These are phyloP conservation scores for Euphorbia peplus DNA, from an alignment of 345 rosid genomes.

Conservation along the genomic window DNA sequence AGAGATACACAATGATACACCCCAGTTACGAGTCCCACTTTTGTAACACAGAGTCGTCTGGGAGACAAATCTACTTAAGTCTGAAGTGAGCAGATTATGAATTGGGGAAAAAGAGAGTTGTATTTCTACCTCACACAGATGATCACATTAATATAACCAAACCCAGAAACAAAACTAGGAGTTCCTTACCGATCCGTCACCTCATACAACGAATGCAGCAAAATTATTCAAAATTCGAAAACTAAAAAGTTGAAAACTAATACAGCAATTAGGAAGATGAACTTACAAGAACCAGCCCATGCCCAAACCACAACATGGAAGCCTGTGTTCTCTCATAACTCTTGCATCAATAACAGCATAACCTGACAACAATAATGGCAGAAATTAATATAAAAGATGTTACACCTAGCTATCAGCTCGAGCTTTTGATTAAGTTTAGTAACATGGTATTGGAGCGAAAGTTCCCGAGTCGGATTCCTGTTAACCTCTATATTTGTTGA, in stretches of 20 bases:
- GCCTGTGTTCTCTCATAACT: constrained; percentile 43
- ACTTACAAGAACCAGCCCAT: constrained; percentile 91
- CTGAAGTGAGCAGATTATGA: too few relatives aligned
- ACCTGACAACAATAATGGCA: constrained; percentile 39
- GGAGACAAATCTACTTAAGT: background rate
- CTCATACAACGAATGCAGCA: background rate
- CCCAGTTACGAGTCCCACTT: background rate
- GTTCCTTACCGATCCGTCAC: background rate
- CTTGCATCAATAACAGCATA: constrained; percentile 51
- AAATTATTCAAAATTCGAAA: background rate
- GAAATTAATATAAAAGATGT: too few relatives aligned
- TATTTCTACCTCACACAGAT: background rate
- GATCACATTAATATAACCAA: background rate
- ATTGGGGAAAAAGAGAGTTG: background rate
- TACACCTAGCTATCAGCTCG: too few relatives aligned
- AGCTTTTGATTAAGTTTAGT: too few relatives aligned
- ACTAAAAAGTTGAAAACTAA: background rate
- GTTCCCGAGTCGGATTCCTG: too few relatives aligned
- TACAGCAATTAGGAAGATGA: background rate
- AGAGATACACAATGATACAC: background rate
- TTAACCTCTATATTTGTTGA: too few relatives aligned
- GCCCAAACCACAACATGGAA: constrained; percentile 88
- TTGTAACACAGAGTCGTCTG: background rate
- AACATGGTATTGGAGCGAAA: too few relatives aligned
- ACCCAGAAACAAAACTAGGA: background rate